These are phyloP conservation scores for Grigorovia yakushimaensis DNA, from an alignment of 805 yeast species.

Conservation along the genomic window DNA sequence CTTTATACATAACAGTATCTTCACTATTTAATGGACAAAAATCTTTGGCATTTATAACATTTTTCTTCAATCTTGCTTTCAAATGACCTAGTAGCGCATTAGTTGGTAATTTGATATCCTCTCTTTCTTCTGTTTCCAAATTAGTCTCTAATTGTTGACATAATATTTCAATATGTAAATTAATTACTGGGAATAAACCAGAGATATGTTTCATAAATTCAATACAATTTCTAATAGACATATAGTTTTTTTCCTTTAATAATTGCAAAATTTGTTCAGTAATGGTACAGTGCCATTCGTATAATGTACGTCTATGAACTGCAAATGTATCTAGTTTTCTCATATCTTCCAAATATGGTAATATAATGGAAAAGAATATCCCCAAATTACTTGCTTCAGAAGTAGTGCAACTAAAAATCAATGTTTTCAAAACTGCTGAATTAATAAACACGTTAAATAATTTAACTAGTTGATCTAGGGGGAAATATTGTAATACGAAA, in stretches of 20 bases:
- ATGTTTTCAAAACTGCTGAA: slow-evolving; percentile 40
- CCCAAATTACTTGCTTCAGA: slow-evolving; percentile 78
- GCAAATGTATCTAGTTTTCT: slow-evolving; percentile 30
- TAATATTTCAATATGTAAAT: slow-evolving; percentile 52
- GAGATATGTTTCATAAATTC: slow-evolving; percentile 61
- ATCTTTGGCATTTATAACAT: slow-evolving; percentile 47
- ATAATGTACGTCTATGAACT: slow-evolving; percentile 34
- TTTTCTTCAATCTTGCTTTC: slow-evolving; percentile 38
- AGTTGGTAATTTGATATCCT: slow-evolving; percentile 72
- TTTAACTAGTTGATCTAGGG: slow-evolving; percentile 32
- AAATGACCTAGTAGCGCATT: slow-evolving; percentile 61
- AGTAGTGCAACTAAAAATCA: slow-evolving; percentile 61
- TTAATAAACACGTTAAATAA: slow-evolving; percentile 40
- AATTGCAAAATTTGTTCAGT: slow-evolving; percentile 24
- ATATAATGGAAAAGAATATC: slow-evolving; percentile 50
- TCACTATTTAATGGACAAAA: slow-evolving; percentile 36
- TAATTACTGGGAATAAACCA: slow-evolving; percentile 56
- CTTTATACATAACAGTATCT: slow-evolving; percentile 10
- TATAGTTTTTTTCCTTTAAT: slow-evolving; percentile 41
- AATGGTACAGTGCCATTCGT: slow-evolving; percentile 44
- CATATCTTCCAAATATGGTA: slow-evolving; percentile 37
- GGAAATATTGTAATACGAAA: slow-evolving; percentile 47
- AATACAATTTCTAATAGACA: slow-evolving; percentile 72
- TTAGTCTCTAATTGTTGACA: slow-evolving; percentile 39
- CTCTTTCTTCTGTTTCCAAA: slow-evolving; percentile 49